These are phyloP conservation scores for Hypoxylon sp. DNA, from an alignment of 2,329 filamentous ascomycete species.

Conservation along the genomic window DNA sequence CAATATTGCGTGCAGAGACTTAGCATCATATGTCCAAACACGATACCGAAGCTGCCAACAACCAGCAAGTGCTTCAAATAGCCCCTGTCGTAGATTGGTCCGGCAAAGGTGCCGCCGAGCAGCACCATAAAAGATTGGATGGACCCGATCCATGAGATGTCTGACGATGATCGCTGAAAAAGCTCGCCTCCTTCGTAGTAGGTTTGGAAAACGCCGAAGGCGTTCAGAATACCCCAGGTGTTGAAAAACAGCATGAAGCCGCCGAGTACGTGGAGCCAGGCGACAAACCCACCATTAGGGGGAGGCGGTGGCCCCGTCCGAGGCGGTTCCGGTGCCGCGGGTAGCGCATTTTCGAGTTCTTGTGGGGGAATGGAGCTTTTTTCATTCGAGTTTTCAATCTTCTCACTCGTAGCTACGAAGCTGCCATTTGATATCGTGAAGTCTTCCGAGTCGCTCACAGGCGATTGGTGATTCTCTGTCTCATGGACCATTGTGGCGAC, in stretches of 20 bases:
- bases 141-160: conserved; percentile 62
- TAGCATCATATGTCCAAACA: conserved; percentile 59
- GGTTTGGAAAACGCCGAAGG: conserved; percentile 57
- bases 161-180: conserved; percentile 56
- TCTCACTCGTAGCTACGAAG: conserved; percentile 30
- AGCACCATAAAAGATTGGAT: conserved; percentile 57
- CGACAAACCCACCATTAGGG: conserved; percentile 56
- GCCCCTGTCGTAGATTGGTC: conserved; percentile 53
- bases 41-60: conserved; percentile 50
- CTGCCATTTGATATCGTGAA: conserved; percentile 38
- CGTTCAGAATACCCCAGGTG: conserved; percentile 46
- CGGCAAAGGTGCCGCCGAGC: conserved; percentile 54
- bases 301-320: conserved; percentile 33
- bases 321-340: conserved; percentile 20
- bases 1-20: conserved; percentile 55
- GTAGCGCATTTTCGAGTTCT: conserved; percentile 27
- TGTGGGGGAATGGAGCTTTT: neutral
- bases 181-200: conserved; percentile 59
- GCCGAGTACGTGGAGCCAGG: conserved; percentile 60
- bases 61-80: conserved; percentile 49
- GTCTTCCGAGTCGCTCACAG: conserved; percentile 40
- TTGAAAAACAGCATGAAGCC: conserved; percentile 54
- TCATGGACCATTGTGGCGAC: conserved; percentile 22
- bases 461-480: conserved; percentile 20
- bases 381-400: conserved; percentile 19